These are phyloP conservation scores for Emmonsiellopsis sp. DNA, from an alignment of 2,329 filamentous ascomycete genomes.

Conservation along the genomic window DNA sequence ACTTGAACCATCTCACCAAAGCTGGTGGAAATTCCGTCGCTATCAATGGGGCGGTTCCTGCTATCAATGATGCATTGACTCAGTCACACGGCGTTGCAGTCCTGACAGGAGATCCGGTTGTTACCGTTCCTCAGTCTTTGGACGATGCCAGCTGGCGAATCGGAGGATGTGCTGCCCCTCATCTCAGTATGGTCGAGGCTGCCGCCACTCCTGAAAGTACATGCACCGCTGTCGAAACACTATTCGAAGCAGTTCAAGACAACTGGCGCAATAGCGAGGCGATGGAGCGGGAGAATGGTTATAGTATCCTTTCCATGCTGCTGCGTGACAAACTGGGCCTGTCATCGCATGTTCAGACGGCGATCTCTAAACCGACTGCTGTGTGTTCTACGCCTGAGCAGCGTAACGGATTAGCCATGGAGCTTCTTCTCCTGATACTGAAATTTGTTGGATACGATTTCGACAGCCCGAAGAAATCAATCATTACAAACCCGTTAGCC, in stretches of 20 bases:
- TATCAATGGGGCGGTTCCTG: slow-evolving; percentile 79
- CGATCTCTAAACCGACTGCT: slow-evolving; percentile 36
- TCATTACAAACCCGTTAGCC: slow-evolving; percentile 90
- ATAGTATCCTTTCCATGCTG: slow-evolving; percentile 75
- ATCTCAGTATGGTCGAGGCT: slow-evolving; percentile 73
- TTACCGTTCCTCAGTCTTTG: slow-evolving; percentile 70
- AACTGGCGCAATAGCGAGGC: slow-evolving; percentile 98
- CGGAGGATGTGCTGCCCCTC: slow-evolving; percentile 80
- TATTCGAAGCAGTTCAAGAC: slow-evolving; percentile 75
- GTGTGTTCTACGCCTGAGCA: slow-evolving; percentile 33
- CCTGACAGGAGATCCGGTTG: slow-evolving; percentile 71
- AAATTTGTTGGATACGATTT: slow-evolving; percentile 83
- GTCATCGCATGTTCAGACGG: slow-evolving; percentile 15
- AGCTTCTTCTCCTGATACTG: slow-evolving; percentile 67
- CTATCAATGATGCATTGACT: slow-evolving; percentile 79
- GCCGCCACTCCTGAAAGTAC: slow-evolving; percentile 62
- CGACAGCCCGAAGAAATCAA: slow-evolving; percentile 69
- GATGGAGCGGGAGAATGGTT: slow-evolving; percentile 93
- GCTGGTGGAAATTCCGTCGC: slow-evolving; percentile 69
- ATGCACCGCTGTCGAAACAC: slow-evolving; percentile 66
- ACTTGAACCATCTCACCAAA: slow-evolving; percentile 58
- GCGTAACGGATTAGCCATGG: slow-evolving; percentile 42
- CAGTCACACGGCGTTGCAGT: slow-evolving; percentile 71
- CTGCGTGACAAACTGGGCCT: slow-evolving; percentile 65
- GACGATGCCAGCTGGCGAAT: slow-evolving; percentile 90